Evolutionary conservation across 176 grass and related monocot genomes (phyloP), one percentile per base, ranked within the genome.

Genomic region (Ampelocalamus luodianensis): DNA sequence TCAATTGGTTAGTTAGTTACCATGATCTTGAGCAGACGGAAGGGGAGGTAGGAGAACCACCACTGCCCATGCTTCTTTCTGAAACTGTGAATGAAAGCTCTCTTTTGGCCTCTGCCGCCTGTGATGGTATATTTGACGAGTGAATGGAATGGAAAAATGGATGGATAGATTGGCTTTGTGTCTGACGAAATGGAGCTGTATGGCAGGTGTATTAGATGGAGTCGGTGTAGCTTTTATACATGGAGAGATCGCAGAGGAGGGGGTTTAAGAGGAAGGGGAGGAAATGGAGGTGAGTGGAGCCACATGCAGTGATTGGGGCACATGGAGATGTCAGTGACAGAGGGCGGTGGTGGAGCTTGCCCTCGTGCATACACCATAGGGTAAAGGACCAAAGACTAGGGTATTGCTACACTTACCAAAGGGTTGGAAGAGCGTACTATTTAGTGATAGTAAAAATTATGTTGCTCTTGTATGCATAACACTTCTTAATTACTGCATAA

Each of bases 11-110:
- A 6, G 46, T 23, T 10, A 13, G 54, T 38, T 68, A 91, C 89
- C 89, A 91, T 80, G 89, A 91, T 87, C 89, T 91, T 48, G 89
- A 88, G 89, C 89, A 91, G 76, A 43, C 76, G 22, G 89, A 76
- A 80, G 81, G 70, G 34, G 81, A 79, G 53, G 89, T 16, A 39
- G 86, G 76, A 17, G 85, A 78, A 65, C 84, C 76, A 40, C 76
- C 51, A 49, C 81, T 75, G 74, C 85, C 80, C 85, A 87, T 87
- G 80, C 80, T 87, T 69, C 84, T 72, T 24, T 77, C 79, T 63
- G 44, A 74, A 74, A 5, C 15, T 34, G 24, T 0, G 24, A 51
- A 73, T 26, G 7, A 32, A 34, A 38, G 29, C 22, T 32, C 2
- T 74, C 71, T 34, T 74, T 34, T 34, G 15, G 15, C 26, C 1